Conservation (phyloP, 2,329 filamentous ascomycete species). For the Monosporascus sp. region DNA sequence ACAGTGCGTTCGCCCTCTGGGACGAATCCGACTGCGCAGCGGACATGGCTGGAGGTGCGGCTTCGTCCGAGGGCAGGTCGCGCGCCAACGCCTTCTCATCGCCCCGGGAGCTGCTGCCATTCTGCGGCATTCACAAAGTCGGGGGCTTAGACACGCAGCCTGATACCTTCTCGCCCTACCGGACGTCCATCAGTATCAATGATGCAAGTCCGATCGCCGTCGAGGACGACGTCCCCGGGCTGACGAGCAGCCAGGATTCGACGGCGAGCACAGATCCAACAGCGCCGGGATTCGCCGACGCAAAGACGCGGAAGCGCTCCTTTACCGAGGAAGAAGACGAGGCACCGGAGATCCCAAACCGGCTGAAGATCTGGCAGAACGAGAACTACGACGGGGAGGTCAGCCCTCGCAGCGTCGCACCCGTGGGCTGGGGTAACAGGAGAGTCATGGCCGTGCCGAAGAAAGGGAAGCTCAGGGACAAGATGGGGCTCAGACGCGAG, state of each 20-base stretch:
- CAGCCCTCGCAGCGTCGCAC: conserved; percentile 34
- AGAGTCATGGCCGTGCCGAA: conserved; percentile 46
- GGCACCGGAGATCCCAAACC: conserved; percentile 14
- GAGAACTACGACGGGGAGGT: conserved; percentile 32
- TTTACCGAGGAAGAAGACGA: conserved; percentile 40
- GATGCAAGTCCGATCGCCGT: conserved; percentile 10
- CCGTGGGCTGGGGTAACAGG: conserved; percentile 32
- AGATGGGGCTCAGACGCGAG: conserved; percentile 4
- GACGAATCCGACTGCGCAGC: conserved; percentile 28
- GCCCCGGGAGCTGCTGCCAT: conserved; percentile 65
- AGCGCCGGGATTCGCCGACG: conserved; percentile 1
- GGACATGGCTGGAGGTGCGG: conserved; percentile 1
- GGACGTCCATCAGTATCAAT: conserved; percentile 7
- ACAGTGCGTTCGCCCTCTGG: conserved; percentile 49
- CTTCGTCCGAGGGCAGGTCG: conserved; percentile 8
- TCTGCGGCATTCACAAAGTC: conserved; percentile 73
- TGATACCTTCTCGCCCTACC: conserved; percentile 23
- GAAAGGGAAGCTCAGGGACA: conserved; percentile 14
- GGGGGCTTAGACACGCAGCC: conserved; percentile 63
- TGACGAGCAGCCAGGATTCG: conserved; percentile 54
- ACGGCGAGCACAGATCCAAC: conserved; percentile 30
- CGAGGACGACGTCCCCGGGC: conserved; percentile 38
- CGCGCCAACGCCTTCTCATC: conserved; percentile 24
- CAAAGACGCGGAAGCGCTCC: conserved; percentile 41
- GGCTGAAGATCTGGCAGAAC: conserved; percentile 21